phyloP scores from a whole-genome alignment of 2,329 filamentous ascomycete genomes.

The Sporothrix brunneoviolacea region DNA sequence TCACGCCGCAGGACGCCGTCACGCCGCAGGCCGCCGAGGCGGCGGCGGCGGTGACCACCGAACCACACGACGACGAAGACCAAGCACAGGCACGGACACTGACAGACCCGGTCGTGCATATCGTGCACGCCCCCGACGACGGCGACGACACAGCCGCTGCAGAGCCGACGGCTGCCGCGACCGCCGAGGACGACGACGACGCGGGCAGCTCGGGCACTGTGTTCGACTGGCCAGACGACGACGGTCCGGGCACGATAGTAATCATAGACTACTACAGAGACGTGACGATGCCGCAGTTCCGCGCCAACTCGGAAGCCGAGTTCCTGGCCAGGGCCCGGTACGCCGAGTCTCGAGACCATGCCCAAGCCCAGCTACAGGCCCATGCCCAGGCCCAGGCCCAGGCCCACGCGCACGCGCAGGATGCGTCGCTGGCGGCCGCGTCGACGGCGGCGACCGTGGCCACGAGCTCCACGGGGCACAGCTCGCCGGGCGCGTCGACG shows the following conservation, averaged over 20 bases:
- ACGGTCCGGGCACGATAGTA: too few species aligned
- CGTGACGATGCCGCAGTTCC: constrained; percentile 62
- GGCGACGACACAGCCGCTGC: too few species aligned
- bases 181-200: too few species aligned
- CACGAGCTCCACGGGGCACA: constrained; percentile 11
- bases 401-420: not conserved
- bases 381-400: not conserved
- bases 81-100: too few species aligned
- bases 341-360: too few species aligned
- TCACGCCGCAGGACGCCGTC: not conserved
- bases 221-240: too few species aligned
- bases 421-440: not conserved
- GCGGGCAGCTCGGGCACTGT: too few species aligned
- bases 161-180: too few species aligned
- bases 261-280: constrained; percentile 42
- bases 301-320: constrained; percentile 43
- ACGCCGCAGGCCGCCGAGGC: not conserved
- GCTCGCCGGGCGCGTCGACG: not conserved
- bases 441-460: constrained; percentile 13
- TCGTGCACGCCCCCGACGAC: too few species aligned
- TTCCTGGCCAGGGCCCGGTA: too few species aligned
- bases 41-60: not conserved
- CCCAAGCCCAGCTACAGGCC: not conserved
- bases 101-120: too few species aligned
- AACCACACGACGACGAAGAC: too few species aligned